phyloP scores from a whole-genome alignment of 345 rosid species.

The Pistacia integerrima region DNA sequence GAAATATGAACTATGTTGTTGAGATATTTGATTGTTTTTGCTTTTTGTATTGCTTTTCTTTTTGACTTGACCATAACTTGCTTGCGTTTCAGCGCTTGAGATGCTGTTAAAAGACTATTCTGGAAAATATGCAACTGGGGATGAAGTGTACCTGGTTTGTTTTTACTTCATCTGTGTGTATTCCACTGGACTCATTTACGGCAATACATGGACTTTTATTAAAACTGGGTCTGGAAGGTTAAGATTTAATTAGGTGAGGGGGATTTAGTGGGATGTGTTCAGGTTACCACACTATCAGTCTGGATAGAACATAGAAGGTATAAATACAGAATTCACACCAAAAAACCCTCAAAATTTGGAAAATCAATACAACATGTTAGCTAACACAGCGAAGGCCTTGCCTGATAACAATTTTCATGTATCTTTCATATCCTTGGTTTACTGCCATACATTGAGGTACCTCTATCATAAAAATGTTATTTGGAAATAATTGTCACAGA shows the following conservation, averaged over 20 bases:
- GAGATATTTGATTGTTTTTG: not conserved
- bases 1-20: not conserved
- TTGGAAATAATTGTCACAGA: not conserved
- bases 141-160: slow-evolving; percentile 68
- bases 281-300: not conserved
- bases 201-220: not conserved
- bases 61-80: slow-evolving; percentile 2
- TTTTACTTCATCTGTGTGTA: slow-evolving; percentile 15
- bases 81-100: slow-evolving; percentile 64
- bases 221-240: not conserved
- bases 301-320: not conserved
- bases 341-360: not conserved
- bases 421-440: not conserved
- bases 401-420: not conserved
- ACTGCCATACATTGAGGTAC: not conserved
- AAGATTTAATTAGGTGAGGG: not conserved
- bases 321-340: not conserved
- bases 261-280: not conserved
- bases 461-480: not conserved
- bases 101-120: slow-evolving; percentile 56
- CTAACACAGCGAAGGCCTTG: too few species aligned
- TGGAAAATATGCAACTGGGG: slow-evolving; percentile 78
- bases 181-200: not conserved
- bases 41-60: not conserved
- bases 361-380: not conserved